Percentiles rank a stretch among this genome's conserved stretches.
These are phyloP conservation scores for Aspergillus sp. DNA, from an alignment of 2,329 filamentous ascomycete species.

Conservation along the genomic window DNA sequence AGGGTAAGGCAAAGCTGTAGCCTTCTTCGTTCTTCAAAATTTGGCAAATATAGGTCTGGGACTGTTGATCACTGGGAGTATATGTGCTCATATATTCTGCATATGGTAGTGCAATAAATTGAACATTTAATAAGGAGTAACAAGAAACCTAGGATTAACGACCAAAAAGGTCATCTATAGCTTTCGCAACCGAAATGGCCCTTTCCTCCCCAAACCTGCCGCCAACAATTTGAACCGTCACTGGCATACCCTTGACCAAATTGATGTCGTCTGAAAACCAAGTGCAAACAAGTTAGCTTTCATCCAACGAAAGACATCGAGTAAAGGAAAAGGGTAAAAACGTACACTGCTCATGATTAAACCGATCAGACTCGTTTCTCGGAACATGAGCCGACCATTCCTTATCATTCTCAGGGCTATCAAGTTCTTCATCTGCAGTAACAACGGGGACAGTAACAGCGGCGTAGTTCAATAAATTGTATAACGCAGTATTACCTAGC, in stretches of 20 bases:
- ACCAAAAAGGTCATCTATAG: slow-evolving; percentile 26
- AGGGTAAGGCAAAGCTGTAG: slow-evolving; percentile 26
- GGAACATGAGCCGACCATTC: slow-evolving; percentile 33
- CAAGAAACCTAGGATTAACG: neutral
- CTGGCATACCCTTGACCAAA: slow-evolving; percentile 32
- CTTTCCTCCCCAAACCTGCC: slow-evolving; percentile 36
- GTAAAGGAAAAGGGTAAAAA: slow-evolving; percentile 1
- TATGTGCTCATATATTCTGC: neutral
- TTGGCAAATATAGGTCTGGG: neutral
- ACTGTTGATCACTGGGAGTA: neutral
- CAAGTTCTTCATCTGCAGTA: slow-evolving; percentile 38
- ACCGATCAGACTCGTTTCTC: slow-evolving; percentile 49
- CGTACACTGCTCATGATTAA: slow-evolving; percentile 42
- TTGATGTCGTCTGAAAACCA: slow-evolving; percentile 27
- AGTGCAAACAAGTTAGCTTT: neutral
- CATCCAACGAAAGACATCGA: neutral
- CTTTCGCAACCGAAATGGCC: slow-evolving; percentile 30
- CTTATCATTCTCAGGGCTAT: slow-evolving; percentile 28
- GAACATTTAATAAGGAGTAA: neutral
- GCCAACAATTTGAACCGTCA: slow-evolving; percentile 35
- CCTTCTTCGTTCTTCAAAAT: neutral
- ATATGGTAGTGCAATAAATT: neutral
- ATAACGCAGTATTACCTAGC: slow-evolving; percentile 35
- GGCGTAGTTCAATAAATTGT: slow-evolving; percentile 38
- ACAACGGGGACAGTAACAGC: slow-evolving; percentile 42